phyloP scores from a whole-genome alignment of 352 stramenopile species.

The Phytophthora meadii region DNA sequence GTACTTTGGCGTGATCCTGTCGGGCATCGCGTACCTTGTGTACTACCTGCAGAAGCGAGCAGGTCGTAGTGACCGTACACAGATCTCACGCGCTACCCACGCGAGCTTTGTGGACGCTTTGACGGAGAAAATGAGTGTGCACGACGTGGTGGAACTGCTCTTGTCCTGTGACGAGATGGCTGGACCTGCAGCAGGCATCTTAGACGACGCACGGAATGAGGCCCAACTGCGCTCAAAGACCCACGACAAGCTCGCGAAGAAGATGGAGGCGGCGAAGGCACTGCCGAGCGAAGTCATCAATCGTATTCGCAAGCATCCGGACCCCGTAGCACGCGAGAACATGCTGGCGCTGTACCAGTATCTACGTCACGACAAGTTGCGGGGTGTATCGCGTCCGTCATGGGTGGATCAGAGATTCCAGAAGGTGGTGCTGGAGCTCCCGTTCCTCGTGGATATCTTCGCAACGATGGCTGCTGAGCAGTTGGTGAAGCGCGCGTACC shows the following conservation, averaged over 20 bases:
- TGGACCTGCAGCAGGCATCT: constrained; percentile 43
- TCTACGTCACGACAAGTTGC: constrained; percentile 72
- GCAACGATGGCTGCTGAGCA: constrained; percentile 65
- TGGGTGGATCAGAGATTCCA: constrained; percentile 75
- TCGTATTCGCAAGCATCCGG: constrained; percentile 82
- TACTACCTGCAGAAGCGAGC: constrained; percentile 69
- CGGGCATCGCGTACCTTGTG: constrained; percentile 62
- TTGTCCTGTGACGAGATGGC: constrained; percentile 83
- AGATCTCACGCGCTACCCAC: constrained; percentile 59
- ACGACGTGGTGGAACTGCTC: constrained; percentile 82
- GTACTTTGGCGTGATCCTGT: constrained; percentile 77
- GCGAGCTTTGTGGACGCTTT: constrained; percentile 58
- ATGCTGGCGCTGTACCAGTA: constrained; percentile 87
- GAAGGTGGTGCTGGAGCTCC: constrained; percentile 77
- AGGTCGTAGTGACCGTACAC: constrained; percentile 64
- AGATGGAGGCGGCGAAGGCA: constrained; percentile 76
- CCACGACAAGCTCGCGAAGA: constrained; percentile 84
- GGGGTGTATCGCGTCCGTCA: constrained; percentile 65
- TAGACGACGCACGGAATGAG: constrained; percentile 48
- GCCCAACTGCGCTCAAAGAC: constrained; percentile 64
- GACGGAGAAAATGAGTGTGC: constrained; percentile 78
- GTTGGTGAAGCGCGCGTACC: constrained; percentile 74
- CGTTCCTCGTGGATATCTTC: constrained; percentile 84
- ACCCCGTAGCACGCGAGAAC: constrained; percentile 78
- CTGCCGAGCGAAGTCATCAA: constrained; percentile 62